A percentile compares a stretch with the other conserved stretches of the same genome.
Conservation (phyloP, 202 grass and related monocot species). For the Thinopyrum obtusiflorum region DNA sequence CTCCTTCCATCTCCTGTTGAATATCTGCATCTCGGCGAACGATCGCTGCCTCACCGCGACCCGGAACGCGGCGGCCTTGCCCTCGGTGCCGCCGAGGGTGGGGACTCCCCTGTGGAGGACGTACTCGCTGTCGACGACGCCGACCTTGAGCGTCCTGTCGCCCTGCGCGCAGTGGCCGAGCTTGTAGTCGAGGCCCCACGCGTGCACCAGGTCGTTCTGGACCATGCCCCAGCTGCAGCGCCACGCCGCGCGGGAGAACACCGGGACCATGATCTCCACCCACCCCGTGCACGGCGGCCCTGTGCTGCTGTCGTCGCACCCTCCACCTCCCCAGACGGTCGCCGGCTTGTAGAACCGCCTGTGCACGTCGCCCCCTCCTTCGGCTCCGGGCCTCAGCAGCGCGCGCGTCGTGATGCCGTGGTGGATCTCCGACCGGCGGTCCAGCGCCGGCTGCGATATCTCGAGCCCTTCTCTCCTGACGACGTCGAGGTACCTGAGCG, state of each 20-base stretch:
- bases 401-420: constrained; percentile 65
- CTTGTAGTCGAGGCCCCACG: constrained; percentile 81
- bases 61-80: constrained; percentile 17
- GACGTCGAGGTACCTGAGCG: constrained; percentile 54
- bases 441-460: constrained; percentile 85
- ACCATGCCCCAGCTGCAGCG: constrained; percentile 86
- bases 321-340: neutral
- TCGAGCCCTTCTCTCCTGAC: constrained; percentile 59
- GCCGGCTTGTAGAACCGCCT: constrained; percentile 78
- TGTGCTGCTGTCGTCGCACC: constrained; percentile 73
- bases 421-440: constrained; percentile 69
- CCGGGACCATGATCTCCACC: constrained; percentile 97
- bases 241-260: constrained; percentile 83
- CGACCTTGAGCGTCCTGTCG: constrained; percentile 52
- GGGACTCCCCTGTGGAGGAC: constrained; percentile 64
- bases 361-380: constrained; percentile 34
- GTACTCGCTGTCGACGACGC: constrained; percentile 69
- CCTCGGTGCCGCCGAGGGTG: constrained; percentile 45
- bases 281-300: constrained; percentile 85
- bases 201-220: constrained; percentile 93
- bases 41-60: constrained; percentile 52
- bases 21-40: constrained; percentile 51
- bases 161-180: constrained; percentile 84
- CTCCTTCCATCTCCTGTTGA: constrained; percentile 61
- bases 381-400: neutral